A percentile compares a stretch with the other conserved stretches of the same genome.
phyloP scores from a whole-genome alignment of 257 asterid genomes.

The Lavandula angustifolia region DNA sequence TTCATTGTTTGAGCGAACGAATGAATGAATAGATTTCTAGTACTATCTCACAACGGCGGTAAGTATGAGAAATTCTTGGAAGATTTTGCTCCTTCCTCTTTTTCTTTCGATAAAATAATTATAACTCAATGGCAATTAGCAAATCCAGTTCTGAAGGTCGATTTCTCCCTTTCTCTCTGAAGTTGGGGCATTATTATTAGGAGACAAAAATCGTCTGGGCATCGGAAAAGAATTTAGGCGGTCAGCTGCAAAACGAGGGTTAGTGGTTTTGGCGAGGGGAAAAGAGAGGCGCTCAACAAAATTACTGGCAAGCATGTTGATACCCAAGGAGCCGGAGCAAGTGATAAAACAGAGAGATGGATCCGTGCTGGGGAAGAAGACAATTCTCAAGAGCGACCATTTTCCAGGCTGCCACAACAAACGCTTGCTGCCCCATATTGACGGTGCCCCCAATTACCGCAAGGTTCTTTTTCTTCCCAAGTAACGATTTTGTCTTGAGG shows the following conservation, averaged over 20 bases:
- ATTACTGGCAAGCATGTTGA: slow-evolving; percentile 49
- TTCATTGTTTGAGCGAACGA: background rate
- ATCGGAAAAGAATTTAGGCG: slow-evolving; percentile 15
- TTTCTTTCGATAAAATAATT: background rate
- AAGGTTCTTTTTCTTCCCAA: slow-evolving; percentile 46
- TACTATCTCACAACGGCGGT: slow-evolving; percentile 4
- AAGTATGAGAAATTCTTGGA: background rate
- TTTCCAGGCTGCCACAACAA: slow-evolving; percentile 99
- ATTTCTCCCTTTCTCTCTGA: slow-evolving; percentile 8
- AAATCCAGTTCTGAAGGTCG: slow-evolving; percentile 1
- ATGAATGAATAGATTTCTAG: slow-evolving; percentile 27
- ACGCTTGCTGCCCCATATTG: slow-evolving; percentile 78
- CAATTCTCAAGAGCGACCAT: slow-evolving; percentile 98
- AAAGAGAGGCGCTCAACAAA: background rate
- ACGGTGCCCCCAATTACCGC: slow-evolving; percentile 97
- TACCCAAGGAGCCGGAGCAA: slow-evolving; percentile 87
- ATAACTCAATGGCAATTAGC: background rate
- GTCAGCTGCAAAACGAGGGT: slow-evolving; percentile 31
- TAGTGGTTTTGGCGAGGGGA: slow-evolving; percentile 13
- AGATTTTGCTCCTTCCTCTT: background rate
- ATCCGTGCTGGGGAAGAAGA: slow-evolving; percentile 93
- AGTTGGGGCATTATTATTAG: slow-evolving; percentile 11
- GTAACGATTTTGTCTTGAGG: background rate
- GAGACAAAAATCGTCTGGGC: background rate
- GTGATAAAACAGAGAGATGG: slow-evolving; percentile 91